phyloP scores from a whole-genome alignment of 148 eudicot species.

The Fagopyrum esculentum region DNA sequence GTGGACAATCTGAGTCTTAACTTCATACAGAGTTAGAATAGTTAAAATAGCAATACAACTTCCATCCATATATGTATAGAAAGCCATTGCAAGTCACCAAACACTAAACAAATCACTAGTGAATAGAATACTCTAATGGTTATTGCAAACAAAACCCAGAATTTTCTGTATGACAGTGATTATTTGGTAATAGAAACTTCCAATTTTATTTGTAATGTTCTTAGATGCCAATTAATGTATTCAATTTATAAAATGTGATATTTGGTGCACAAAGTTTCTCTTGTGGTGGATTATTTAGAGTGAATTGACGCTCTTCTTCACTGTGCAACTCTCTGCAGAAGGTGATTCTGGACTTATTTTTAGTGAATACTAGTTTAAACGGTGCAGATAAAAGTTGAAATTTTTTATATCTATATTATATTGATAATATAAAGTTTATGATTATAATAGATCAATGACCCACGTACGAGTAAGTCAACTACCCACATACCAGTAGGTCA shows the following conservation, averaged over 20 bases:
- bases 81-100: not conserved
- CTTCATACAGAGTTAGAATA: not conserved
- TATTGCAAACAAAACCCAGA: not conserved
- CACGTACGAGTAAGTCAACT: too few relatives aligned
- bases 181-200: slow-evolving; percentile 1
- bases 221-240: not conserved
- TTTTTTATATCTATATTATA: too few relatives aligned
- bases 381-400: too few relatives aligned
- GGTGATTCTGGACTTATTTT: too few relatives aligned
- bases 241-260: not conserved
- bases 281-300: not conserved
- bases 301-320: not conserved
- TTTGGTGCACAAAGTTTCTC: not conserved
- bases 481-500: too few relatives aligned
- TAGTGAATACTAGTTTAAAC: too few relatives aligned
- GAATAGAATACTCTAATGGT: not conserved
- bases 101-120: not conserved
- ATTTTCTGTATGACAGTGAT: not conserved
- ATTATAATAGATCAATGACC: too few relatives aligned
- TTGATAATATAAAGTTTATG: too few relatives aligned
- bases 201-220: not conserved
- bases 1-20: not conserved
- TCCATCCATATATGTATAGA: not conserved
- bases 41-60: not conserved
- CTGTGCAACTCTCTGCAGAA: not conserved